phyloP scores from a whole-genome alignment of 192 early-diverging fungal species.

The Backusella parvicylindrica region DNA sequence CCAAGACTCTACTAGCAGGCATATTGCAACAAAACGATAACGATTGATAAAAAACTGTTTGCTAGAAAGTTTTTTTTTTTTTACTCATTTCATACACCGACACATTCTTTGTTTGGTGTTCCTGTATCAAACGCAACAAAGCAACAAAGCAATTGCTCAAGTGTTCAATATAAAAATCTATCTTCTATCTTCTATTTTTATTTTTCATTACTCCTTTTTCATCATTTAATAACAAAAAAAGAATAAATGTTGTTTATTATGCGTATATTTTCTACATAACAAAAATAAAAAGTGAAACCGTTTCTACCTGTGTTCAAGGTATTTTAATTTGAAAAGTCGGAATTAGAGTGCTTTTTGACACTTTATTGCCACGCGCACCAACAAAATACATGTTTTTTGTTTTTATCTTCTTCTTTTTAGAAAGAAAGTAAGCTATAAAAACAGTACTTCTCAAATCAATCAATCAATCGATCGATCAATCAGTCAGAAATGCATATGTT shows the following conservation, averaged over 20 bases:
- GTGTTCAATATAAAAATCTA: background rate
- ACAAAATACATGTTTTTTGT: background rate
- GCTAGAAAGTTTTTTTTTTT: background rate
- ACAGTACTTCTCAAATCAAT: background rate
- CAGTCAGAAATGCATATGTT: background rate
- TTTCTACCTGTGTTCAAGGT: background rate
- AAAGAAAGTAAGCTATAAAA: background rate
- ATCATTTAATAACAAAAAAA: no score
- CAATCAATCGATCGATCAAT: background rate
- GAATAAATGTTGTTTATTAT: no score
- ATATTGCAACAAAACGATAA: background rate
- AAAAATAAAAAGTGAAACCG: background rate
- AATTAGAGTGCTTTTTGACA: background rate
- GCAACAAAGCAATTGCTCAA: background rate
- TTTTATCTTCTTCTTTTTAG: background rate
- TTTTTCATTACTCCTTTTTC: no score
- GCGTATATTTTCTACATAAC: background rate
- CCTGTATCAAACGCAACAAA: background rate
- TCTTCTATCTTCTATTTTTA: background rate
- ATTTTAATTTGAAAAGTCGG: no score
- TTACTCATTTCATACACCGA: background rate
- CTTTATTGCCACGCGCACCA: background rate
- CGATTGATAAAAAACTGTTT: background rate
- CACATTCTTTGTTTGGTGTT: background rate
- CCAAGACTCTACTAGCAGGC: conserved; percentile 30